Evolutionary conservation across 331 rosid genomes (phyloP).

Genomic region (Arachis monticola): DNA sequence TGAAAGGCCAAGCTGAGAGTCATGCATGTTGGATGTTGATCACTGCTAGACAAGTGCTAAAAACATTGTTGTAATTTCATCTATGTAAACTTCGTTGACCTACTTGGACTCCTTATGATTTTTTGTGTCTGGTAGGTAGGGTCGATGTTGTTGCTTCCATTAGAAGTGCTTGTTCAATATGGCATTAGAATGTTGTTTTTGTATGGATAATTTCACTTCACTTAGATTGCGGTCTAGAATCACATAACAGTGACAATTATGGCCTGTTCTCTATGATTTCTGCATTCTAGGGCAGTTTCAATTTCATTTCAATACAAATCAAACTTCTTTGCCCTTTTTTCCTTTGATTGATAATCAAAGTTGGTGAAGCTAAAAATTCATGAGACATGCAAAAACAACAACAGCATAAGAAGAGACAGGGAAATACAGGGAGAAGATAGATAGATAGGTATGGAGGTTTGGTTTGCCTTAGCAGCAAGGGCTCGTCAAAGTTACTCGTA

Average conservation of each 20-base stretch:
- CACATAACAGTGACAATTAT: no score
- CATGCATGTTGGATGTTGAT: constrained; percentile 70
- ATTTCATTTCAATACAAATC: no score
- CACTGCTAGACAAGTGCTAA: constrained; percentile 76
- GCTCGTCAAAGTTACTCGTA: no score
- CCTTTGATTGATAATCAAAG: not conserved
- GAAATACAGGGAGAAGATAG: not conserved
- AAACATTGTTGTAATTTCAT: constrained; percentile 44
- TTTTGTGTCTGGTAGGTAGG: constrained; percentile 68
- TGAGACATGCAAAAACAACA: constrained; percentile 15
- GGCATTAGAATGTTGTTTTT: no score
- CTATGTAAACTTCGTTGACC: constrained; percentile 91
- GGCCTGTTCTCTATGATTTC: no score
- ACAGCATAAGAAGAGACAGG: not conserved
- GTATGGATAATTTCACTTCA: constrained; percentile 53
- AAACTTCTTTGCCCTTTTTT: not conserved
- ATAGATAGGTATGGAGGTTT: no score
- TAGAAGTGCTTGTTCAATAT: constrained; percentile 58
- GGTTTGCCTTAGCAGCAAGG: no score
- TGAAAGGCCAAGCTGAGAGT: constrained; percentile 57
- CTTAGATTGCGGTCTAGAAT: no score
- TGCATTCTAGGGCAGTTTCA: no score
- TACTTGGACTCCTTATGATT: constrained; percentile 84
- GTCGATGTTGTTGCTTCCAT: constrained; percentile 84
- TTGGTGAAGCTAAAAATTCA: not conserved